Percentiles rank a stretch among this genome's conserved stretches.
phyloP scores from a whole-genome alignment of 148 eudicot genomes.

The Polygonum aviculare region DNA sequence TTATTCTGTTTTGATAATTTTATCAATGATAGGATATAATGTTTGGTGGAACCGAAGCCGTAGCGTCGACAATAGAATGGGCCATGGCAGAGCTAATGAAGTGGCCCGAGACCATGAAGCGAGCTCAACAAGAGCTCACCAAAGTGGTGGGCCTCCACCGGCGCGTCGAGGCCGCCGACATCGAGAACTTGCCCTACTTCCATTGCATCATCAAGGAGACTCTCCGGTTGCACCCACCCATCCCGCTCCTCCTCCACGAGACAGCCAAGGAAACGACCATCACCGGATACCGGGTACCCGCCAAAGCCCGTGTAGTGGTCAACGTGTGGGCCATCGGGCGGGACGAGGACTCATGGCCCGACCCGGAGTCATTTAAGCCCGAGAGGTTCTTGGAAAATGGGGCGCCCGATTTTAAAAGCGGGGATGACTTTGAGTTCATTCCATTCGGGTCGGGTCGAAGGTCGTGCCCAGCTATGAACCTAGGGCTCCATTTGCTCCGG shows the following conservation, averaged over 20 bases:
- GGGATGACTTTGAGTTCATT: conserved; percentile 39
- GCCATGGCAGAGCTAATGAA: conserved; percentile 48
- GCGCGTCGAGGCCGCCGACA: conserved; percentile 48
- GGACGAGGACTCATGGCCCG: conserved; percentile 39
- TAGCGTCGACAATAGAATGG: conserved; percentile 70
- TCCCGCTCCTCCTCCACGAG: conserved; percentile 64
- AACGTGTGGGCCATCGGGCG: conserved; percentile 50
- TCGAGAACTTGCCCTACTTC: conserved; percentile 48
- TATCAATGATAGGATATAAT: no score
- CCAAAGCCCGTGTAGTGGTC: conserved; percentile 39
- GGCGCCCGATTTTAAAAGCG: conserved; percentile 52
- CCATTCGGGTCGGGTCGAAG: conserved; percentile 75
- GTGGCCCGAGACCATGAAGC: conserved; percentile 42
- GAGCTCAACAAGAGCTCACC: conserved; percentile 55
- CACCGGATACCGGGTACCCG: conserved; percentile 40
- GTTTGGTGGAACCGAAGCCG: conserved; percentile 79
- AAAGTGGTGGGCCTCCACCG: conserved; percentile 41
- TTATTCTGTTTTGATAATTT: no score
- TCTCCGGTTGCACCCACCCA: conserved; percentile 65
- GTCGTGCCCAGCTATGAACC: conserved; percentile 67
- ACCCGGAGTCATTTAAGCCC: conserved; percentile 38
- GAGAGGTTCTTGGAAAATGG: conserved; percentile 35
- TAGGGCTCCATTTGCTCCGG: conserved; percentile 49
- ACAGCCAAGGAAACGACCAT: conserved; percentile 34
- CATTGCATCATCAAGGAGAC: conserved; percentile 47